A percentile compares a stretch with the other conserved stretches of the same genome.
Conservation (phyloP, 1,284 basidiomycete genomes). For the Pterulicium gracile region DNA sequence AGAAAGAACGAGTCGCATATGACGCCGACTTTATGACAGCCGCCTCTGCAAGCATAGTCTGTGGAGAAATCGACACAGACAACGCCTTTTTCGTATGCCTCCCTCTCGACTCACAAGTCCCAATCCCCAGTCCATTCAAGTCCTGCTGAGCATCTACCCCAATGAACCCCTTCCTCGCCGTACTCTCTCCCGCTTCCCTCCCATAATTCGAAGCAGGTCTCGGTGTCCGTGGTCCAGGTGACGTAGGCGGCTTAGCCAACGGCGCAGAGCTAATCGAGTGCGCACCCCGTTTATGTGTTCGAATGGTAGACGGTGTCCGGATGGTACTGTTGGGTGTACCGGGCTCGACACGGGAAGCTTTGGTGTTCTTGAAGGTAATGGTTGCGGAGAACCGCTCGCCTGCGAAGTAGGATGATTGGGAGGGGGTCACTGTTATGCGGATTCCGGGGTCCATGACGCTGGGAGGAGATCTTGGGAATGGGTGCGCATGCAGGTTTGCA, state of each 20-base stretch:
- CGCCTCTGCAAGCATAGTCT: constrained; percentile 23
- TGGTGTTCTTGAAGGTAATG: constrained; percentile 82
- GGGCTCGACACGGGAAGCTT: constrained; percentile 32
- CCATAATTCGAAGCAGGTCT: constrained; percentile 16
- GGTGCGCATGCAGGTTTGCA: too few species aligned
- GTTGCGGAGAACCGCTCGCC: constrained; percentile 81
- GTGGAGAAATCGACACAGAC: constrained; percentile 41
- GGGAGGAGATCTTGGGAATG: neutral
- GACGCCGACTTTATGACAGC: constrained; percentile 18
- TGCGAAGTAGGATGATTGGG: constrained; percentile 86
- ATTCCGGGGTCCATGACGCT: constrained; percentile 34
- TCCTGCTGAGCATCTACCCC: constrained; percentile 33
- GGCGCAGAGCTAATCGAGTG: constrained; percentile 72
- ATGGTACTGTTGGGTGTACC: constrained; percentile 16
- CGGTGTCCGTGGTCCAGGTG: constrained; percentile 49
- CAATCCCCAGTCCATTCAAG: constrained; percentile 24
- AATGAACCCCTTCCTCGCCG: constrained; percentile 26
- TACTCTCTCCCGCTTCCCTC: constrained; percentile 12
- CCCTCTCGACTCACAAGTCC: neutral
- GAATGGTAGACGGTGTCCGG: constrained; percentile 19
- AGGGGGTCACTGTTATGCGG: constrained; percentile 61
- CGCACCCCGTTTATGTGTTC: constrained; percentile 49
- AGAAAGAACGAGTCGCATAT: constrained; percentile 16
- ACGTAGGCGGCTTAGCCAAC: constrained; percentile 64
- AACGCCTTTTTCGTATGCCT: constrained; percentile 35